Conservation (phyloP, 2,329 filamentous ascomycete species). For the Penicillium crustosum region DNA sequence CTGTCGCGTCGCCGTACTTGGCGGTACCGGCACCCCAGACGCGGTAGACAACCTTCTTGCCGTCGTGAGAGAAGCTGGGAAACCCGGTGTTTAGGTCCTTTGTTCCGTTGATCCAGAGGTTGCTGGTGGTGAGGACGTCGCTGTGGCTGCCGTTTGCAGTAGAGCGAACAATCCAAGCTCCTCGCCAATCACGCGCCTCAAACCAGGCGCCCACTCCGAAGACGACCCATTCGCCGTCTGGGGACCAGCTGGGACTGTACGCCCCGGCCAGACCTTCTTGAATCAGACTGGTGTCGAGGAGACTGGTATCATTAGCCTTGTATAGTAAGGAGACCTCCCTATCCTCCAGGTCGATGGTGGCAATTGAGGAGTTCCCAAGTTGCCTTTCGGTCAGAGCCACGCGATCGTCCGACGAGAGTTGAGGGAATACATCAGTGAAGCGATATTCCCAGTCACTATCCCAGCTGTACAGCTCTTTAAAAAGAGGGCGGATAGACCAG, state of each 20-base stretch:
- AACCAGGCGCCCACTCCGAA: conserved; percentile 18
- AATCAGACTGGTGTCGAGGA: conserved; percentile 21
- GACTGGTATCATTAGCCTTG: conserved; percentile 19
- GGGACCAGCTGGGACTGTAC: conserved; percentile 44
- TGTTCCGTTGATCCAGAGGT: background rate
- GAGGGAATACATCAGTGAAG: conserved; percentile 47
- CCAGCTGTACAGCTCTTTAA: conserved; percentile 43
- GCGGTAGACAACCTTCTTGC: conserved; percentile 19
- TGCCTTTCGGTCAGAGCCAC: conserved; percentile 44
- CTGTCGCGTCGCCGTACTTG: background rate
- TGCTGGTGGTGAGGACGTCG: conserved; percentile 8
- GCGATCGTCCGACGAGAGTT: conserved; percentile 26
- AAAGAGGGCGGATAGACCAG: conserved; percentile 35
- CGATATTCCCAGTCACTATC: conserved; percentile 45
- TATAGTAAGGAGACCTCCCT: conserved; percentile 29
- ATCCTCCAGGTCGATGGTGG: conserved; percentile 31
- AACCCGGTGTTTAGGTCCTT: conserved; percentile 13
- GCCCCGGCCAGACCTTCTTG: conserved; percentile 36
- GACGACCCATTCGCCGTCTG: conserved; percentile 39
- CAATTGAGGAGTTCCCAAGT: conserved; percentile 42
- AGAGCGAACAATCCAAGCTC: conserved; percentile 14
- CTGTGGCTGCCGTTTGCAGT: conserved; percentile 11
- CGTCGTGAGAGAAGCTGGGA: conserved; percentile 19
- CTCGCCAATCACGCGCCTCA: conserved; percentile 6
- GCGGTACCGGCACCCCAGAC: conserved; percentile 5